A percentile compares a stretch with the other conserved stretches of the same genome.
phyloP scores from a whole-genome alignment of 345 rosid species.

The Salix viminalis region DNA sequence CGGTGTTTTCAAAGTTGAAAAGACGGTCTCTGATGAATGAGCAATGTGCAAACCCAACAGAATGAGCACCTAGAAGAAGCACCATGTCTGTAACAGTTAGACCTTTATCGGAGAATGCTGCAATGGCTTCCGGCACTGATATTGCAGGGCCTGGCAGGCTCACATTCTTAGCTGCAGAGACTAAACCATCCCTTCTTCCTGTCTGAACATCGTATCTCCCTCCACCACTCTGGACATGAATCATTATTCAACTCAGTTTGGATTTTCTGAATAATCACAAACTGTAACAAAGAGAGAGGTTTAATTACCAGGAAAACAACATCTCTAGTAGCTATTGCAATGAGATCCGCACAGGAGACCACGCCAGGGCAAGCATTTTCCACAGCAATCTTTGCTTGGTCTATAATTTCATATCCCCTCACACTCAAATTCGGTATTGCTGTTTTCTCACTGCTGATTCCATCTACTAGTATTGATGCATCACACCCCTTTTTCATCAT shows the following conservation, averaged over 20 bases:
- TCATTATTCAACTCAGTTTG: background rate
- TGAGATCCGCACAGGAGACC: constrained; percentile 57
- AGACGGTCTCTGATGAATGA: constrained; percentile 37
- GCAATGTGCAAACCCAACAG: constrained; percentile 49
- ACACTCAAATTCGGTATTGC: constrained; percentile 44
- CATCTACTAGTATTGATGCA: constrained; percentile 53
- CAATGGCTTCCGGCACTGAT: constrained; percentile 41
- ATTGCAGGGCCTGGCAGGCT: constrained; percentile 43
- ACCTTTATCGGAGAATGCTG: constrained; percentile 31
- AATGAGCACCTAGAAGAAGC: constrained; percentile 59
- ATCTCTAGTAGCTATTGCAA: constrained; percentile 53
- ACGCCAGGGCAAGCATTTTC: constrained; percentile 33
- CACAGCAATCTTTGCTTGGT: constrained; percentile 36
- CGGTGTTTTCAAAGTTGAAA: constrained; percentile 32
- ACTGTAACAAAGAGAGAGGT: background rate
- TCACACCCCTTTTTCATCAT: constrained; percentile 50
- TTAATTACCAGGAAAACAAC: constrained; percentile 39
- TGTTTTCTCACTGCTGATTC: constrained; percentile 32
- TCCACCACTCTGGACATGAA: constrained; percentile 33
- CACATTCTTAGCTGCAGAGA: constrained; percentile 37
- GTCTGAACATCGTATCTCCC: constrained; percentile 49
- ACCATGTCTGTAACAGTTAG: constrained; percentile 47
- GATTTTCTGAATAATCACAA: background rate
- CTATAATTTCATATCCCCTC: constrained; percentile 47
- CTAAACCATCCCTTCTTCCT: constrained; percentile 58